Evolutionary conservation across 1,284 basidiomycete species (phyloP).

Genomic region (Moesziomyces globuligerus): DNA sequence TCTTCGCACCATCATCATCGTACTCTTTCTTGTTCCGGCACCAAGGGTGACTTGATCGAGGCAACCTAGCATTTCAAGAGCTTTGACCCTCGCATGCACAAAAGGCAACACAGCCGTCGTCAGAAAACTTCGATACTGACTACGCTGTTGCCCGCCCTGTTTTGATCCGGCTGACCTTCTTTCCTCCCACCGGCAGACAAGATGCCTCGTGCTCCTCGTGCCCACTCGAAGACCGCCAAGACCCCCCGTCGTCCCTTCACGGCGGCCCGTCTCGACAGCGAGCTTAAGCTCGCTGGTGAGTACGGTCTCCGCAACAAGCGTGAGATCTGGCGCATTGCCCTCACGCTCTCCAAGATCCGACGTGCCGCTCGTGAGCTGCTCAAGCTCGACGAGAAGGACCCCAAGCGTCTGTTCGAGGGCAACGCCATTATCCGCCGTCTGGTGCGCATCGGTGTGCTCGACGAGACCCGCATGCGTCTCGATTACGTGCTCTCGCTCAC

Average conservation of each 20-base stretch:
- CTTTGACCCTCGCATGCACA: conserved; percentile 53
- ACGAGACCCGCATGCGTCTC: conserved; percentile 88
- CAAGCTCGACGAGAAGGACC: conserved; percentile 99
- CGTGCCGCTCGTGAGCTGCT: conserved; percentile 99
- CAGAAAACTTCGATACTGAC: conserved; percentile 31
- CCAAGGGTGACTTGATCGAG: conserved; percentile 56
- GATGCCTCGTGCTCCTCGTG: conserved; percentile 65
- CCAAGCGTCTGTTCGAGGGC: conserved; percentile 99
- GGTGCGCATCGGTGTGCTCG: conserved; percentile 99
- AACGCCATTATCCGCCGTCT: conserved; percentile 99
- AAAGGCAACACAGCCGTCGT: conserved; percentile 30
- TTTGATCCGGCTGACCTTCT: conserved; percentile 11
- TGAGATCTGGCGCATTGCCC: conserved; percentile 99
- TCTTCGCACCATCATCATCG: conserved; percentile 10
- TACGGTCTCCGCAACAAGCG: conserved; percentile 99
- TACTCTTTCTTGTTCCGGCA: conserved; percentile 28
- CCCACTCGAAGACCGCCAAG: conserved; percentile 68
- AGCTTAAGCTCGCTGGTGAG: conserved; percentile 99
- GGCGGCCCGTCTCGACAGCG: conserved; percentile 97
- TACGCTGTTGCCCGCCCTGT: conserved; percentile 42
- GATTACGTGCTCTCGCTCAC: conserved; percentile 99
- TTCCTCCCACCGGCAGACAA: conserved; percentile 26
- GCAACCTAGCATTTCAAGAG: conserved; percentile 55
- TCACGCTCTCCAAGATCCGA: conserved; percentile 97
- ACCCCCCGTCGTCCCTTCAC: conserved; percentile 98